These are phyloP conservation scores for Lipomyces sp. DNA, from an alignment of 805 yeast genomes.

Conservation along the genomic window DNA sequence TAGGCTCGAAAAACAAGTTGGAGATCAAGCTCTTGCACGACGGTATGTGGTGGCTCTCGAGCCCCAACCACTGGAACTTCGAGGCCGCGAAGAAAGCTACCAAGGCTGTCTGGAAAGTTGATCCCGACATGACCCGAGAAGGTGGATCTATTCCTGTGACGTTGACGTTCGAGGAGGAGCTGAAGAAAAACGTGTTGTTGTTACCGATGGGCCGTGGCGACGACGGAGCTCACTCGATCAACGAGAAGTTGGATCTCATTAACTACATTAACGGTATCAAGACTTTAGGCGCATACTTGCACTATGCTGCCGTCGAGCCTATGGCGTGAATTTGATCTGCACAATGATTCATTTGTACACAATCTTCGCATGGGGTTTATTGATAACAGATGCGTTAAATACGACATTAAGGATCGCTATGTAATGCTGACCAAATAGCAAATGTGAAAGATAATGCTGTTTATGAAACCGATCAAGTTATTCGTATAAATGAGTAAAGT, in stretches of 20 bases:
- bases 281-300: slow-evolving; percentile 90
- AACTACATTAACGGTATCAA: slow-evolving; percentile 94
- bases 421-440: background rate
- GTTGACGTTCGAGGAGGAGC: slow-evolving; percentile 83
- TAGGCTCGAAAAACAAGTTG: slow-evolving; percentile 77
- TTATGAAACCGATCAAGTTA: background rate
- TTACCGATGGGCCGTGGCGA: slow-evolving; percentile 99
- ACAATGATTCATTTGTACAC: background rate
- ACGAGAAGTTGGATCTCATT: slow-evolving; percentile 86
- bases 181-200: slow-evolving; percentile 82
- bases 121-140: slow-evolving; percentile 97
- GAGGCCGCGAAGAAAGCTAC: slow-evolving; percentile 95
- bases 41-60: slow-evolving; percentile 95
- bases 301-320: slow-evolving; percentile 58
- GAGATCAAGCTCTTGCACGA: slow-evolving; percentile 83
- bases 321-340: background rate
- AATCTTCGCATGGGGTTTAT: background rate
- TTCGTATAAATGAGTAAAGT: slow-evolving; percentile 57
- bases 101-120: slow-evolving; percentile 89
- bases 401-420: background rate
- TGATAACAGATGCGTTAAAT: background rate
- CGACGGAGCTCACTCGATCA: slow-evolving; percentile 98
- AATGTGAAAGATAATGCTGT: background rate
- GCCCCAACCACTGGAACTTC: slow-evolving; percentile 90
- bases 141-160: slow-evolving; percentile 99